A percentile compares a stretch with the other conserved stretches of the same genome.
phyloP scores from a whole-genome alignment of 176 grass and related monocot genomes.

The Triticum turgidum region DNA sequence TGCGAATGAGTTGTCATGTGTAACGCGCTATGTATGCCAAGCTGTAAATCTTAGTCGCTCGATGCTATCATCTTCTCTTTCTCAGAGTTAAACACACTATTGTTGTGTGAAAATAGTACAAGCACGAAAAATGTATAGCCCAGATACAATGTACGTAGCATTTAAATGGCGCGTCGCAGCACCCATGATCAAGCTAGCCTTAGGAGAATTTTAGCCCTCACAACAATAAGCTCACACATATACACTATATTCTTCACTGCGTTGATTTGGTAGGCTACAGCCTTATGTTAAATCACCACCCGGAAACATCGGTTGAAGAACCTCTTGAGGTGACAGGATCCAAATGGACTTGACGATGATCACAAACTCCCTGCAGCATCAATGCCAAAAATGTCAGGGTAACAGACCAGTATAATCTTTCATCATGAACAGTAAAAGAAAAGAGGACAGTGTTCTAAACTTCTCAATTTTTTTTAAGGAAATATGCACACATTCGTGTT shows the following conservation, averaged over 20 bases:
- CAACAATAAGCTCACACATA: conserved; percentile 22
- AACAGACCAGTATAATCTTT: conserved; percentile 10
- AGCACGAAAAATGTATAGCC: no score
- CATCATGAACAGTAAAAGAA: neutral
- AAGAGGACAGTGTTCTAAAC: neutral
- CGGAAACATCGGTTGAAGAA: conserved; percentile 75
- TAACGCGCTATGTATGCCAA: no score
- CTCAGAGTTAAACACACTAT: no score
- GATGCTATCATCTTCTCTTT: no score
- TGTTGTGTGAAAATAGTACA: no score
- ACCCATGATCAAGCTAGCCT: conserved; percentile 5
- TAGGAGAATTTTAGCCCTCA: conserved; percentile 21
- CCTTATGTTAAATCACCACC: conserved; percentile 61
- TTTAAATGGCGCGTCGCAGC: no score
- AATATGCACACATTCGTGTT: neutral
- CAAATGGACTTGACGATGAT: conserved; percentile 81
- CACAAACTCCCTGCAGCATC: conserved; percentile 82
- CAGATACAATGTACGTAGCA: no score
- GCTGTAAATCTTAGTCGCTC: no score
- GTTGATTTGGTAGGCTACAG: neutral
- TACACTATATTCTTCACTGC: conserved; percentile 3
- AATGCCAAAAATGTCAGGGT: neutral
- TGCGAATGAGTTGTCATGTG: no score
- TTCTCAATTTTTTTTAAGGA: no score
- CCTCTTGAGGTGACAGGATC: conserved; percentile 94